Evolutionary conservation across 768 basidiomycete species (phyloP).

Genomic region (Clitopilus passeckerianus): DNA sequence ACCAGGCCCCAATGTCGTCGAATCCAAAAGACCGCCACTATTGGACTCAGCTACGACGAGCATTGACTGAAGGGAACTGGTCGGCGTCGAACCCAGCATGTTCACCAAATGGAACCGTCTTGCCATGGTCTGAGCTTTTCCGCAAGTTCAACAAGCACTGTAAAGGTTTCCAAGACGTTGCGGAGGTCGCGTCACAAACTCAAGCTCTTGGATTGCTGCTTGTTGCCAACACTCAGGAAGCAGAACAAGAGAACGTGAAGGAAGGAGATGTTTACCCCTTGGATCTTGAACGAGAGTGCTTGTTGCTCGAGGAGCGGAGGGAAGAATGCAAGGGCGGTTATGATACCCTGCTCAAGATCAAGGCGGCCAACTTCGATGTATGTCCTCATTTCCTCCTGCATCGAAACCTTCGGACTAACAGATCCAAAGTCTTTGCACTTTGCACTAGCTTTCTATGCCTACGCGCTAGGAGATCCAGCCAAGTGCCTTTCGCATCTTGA

Average conservation of each 20-base stretch:
- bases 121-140: constrained; percentile 76
- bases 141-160: constrained; percentile 89
- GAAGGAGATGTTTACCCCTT: constrained; percentile 30
- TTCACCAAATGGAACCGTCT: constrained; percentile 39
- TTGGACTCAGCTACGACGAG: constrained; percentile 67
- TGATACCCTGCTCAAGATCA: constrained; percentile 43
- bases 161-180: constrained; percentile 50
- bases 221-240: constrained; percentile 40
- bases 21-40: constrained; percentile 67
- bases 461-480: constrained; percentile 62
- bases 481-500: constrained; percentile 59
- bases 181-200: constrained; percentile 64
- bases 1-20: constrained; percentile 11
- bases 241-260: constrained; percentile 46
- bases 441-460: constrained; percentile 74
- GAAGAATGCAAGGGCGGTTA: constrained; percentile 57
- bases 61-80: constrained; percentile 76
- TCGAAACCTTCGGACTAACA: constrained; percentile 3
- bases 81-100: constrained; percentile 55
- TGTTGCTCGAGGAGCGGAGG: constrained; percentile 47
- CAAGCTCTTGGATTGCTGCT: constrained; percentile 59
- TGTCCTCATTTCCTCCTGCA: constrained; percentile 20
- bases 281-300: constrained; percentile 52
- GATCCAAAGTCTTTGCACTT: constrained; percentile 56
- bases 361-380: constrained; percentile 53